Base-by-base conservation (phyloP, 2,329 filamentous ascomycete genomes). In the Lachnellula arida region DNA sequence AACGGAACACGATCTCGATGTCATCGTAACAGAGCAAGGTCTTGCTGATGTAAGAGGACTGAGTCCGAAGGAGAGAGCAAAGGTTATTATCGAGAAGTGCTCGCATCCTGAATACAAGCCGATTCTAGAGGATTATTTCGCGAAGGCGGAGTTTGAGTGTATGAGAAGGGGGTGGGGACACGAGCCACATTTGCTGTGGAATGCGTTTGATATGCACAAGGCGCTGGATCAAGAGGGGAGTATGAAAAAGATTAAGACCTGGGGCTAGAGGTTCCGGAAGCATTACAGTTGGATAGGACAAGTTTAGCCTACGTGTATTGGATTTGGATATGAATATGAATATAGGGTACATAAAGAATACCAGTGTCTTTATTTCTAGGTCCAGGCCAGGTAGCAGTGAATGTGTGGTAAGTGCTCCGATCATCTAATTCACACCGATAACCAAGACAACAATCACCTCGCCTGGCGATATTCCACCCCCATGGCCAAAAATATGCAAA, bases 1-100 rank as follows among this genome's bases (percentile, higher is more conserved):
- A 80, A 96, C 91, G 0, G 91, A 96, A 76, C 91, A 95, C 73
- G 91, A 96, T 70, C 80, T 96, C 40, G 91, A 96, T 65, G 85
- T 96, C n/a, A 75, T 96, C 46, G 91, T 96, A n/a, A 84, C 81
- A 22, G 78, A 82, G 72, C 74, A 81, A 71, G 91, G 91, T 56
- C 81, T 95, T 23, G 91, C 91, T 28, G 91, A 96, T 68, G 91
- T 96, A 1, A 83, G 90, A 43, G 91, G 91, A 51, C 77, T 96
- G 63, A 85, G 82, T 61, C 91, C 91, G 0, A 81, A 85, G 53
- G 89, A 96, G 78, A 79, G 91, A 46, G 90, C 91, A 11, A 79
- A 88, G 48, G 87, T 92, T 63, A 95, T 96, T 68, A 93, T 96
- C 72, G 81, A 88, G 61, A 89, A 93, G 76, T 94, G 89, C 73